phyloP scores from a whole-genome alignment of 331 rosid species.

The Stylosanthes scabra region DNA sequence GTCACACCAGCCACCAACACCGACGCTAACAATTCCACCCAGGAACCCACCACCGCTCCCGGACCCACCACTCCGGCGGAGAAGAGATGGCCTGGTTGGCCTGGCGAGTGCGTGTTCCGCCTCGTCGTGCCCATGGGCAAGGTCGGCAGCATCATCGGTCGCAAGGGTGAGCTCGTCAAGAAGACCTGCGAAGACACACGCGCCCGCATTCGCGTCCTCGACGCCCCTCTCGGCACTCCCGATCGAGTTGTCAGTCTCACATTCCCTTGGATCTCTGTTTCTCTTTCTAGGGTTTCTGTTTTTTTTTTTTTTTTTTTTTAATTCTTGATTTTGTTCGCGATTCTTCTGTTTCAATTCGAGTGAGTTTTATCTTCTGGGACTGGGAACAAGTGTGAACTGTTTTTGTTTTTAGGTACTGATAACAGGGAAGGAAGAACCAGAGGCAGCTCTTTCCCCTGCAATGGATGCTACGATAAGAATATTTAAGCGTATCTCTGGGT shows the following conservation, averaged over 20 bases:
- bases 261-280: not conserved
- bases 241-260: constrained; percentile 85
- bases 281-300: constrained; percentile 44
- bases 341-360: not conserved
- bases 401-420: constrained; percentile 67
- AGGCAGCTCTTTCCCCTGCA: constrained; percentile 79
- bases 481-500: constrained; percentile 83
- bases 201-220: constrained; percentile 92
- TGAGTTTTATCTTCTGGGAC: not conserved
- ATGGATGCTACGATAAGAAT: constrained; percentile 90
- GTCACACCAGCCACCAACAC: not conserved
- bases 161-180: constrained; percentile 94
- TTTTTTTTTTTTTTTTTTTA: not conserved
- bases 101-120: constrained; percentile 90
- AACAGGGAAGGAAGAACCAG: constrained; percentile 90
- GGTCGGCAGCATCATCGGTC: constrained; percentile 95
- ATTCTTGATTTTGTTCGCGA: not conserved
- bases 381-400: constrained; percentile 2
- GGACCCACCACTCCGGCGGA: constrained; percentile 50
- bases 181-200: constrained; percentile 93
- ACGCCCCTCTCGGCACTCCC: constrained; percentile 75
- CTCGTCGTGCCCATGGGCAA: constrained; percentile 82
- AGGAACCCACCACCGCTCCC: constrained; percentile 16
- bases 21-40: not conserved
- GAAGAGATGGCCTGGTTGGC: constrained; percentile 97